A percentile compares a stretch with the other conserved stretches of the same genome.
Conservation (phyloP, 169 alveolate species). For the Neospora caninum region DNA sequence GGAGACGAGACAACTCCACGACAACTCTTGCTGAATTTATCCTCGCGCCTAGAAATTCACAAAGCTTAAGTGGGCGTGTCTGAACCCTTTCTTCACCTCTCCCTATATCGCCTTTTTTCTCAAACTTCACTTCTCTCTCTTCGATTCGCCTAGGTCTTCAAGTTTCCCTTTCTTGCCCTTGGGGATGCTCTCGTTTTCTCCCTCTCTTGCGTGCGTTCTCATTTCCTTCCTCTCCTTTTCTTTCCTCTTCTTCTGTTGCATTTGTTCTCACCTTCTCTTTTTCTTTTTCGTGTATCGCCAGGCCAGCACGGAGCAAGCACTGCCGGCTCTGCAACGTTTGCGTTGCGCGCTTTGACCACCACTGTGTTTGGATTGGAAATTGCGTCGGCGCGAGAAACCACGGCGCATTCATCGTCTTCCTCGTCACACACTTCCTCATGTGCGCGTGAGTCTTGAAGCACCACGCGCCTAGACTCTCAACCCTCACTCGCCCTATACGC, state of each 20-base stretch:
- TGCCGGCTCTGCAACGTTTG: conserved; percentile 82
- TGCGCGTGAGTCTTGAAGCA: not conserved
- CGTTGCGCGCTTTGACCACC: conserved; percentile 84
- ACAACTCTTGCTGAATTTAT: not conserved
- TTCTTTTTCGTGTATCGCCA: not conserved
- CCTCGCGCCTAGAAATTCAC: no score
- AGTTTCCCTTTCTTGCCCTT: no score
- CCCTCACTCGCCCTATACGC: not conserved
- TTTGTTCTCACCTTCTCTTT: not conserved
- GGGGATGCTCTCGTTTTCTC: not conserved
- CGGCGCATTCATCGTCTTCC: conserved; percentile 71
- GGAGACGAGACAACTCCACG: not conserved
- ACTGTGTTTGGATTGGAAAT: conserved; percentile 88
- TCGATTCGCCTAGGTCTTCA: no score
- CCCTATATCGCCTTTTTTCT: no score
- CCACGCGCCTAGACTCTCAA: not conserved
- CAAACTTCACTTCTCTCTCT: no score
- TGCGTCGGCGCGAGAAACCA: conserved; percentile 81
- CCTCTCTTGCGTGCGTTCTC: not conserved
- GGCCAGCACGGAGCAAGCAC: conserved; percentile 82
- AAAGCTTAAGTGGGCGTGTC: no score
- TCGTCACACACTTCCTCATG: conserved; percentile 52
- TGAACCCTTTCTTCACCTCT: no score
- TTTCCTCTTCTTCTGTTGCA: not conserved
- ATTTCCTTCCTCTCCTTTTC: not conserved